Conservation (phyloP, 2,329 filamentous ascomycete species). For the Monosporascus sp. region DNA sequence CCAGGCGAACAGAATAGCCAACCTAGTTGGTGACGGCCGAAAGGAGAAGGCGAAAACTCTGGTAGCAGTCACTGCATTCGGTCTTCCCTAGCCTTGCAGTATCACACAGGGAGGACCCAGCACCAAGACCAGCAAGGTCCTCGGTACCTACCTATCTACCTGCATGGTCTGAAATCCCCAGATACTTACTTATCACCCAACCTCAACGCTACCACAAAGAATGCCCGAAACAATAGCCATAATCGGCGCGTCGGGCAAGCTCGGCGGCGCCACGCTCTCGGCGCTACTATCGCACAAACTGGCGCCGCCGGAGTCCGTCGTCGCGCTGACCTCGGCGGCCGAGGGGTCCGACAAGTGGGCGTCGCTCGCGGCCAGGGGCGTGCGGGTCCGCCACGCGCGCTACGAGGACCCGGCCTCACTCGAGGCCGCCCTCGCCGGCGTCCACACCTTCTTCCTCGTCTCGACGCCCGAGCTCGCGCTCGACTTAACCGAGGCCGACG, state of each 20-base stretch:
- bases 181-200: not conserved
- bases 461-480: slow-evolving; percentile 29
- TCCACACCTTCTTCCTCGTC: slow-evolving; percentile 49
- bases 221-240: slow-evolving; percentile 33
- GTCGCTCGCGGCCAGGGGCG: slow-evolving; percentile 33
- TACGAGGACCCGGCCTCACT: slow-evolving; percentile 43
- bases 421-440: slow-evolving; percentile 39
- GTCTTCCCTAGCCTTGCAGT: no score
- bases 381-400: slow-evolving; percentile 44
- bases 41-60: no score
- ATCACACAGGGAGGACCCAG: no score
- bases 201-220: not conserved
- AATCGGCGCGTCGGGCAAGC: slow-evolving; percentile 47
- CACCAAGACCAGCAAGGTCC: no score
- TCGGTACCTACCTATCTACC: no score
- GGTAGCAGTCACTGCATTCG: no score
- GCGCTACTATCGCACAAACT: slow-evolving; percentile 39
- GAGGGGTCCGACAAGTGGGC: slow-evolving; percentile 34
- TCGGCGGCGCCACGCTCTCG: slow-evolving; percentile 44
- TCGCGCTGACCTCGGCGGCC: slow-evolving; percentile 33
- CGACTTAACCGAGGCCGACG: slow-evolving; percentile 16
- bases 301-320: slow-evolving; percentile 12
- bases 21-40: no score
- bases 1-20: no score
- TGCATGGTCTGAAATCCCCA: not conserved